These are phyloP conservation scores for Kuraishia ogatae DNA, from an alignment of 805 yeast species.

Conservation along the genomic window DNA sequence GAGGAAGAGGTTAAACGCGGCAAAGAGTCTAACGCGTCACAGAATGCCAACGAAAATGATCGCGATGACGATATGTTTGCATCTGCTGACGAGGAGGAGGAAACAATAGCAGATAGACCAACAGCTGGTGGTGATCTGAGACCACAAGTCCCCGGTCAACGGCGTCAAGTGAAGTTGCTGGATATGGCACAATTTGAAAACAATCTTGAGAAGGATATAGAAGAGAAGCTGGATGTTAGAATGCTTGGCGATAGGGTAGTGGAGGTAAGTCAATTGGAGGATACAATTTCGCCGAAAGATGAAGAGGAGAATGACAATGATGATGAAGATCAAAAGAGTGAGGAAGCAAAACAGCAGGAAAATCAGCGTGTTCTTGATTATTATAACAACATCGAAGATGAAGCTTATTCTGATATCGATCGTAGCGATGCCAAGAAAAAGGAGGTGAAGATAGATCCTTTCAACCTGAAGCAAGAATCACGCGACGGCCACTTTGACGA, in stretches of 20 bases:
- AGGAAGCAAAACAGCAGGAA: conserved; percentile 1
- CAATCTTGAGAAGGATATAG: conserved; percentile 6
- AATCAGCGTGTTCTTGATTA: not conserved
- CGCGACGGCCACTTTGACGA: conserved; percentile 53
- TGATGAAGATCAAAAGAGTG: conserved; percentile 13
- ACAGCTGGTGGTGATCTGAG: too few relatives aligned
- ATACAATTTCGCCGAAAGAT: conserved; percentile 6
- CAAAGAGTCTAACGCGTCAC: conserved; percentile 6
- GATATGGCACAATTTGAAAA: conserved; percentile 30
- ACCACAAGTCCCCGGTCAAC: too few relatives aligned
- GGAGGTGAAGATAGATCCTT: conserved; percentile 49
- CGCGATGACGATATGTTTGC: conserved; percentile 37
- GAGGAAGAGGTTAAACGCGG: conserved; percentile 6
- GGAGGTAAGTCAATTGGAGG: not conserved
- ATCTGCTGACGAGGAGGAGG: conserved; percentile 13
- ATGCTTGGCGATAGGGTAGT: not conserved
- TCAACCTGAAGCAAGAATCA: conserved; percentile 47
- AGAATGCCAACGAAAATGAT: not conserved
- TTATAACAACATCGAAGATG: conserved; percentile 1
- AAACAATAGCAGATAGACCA: conserved; percentile 2
- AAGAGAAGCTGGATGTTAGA: conserved; percentile 14
- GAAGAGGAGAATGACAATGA: conserved; percentile 15
- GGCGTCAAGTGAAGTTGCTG: conserved; percentile 15
- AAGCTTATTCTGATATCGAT: conserved; percentile 1
- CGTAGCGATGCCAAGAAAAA: conserved; percentile 4